Conservation (phyloP, 2,329 filamentous ascomycete genomes). For the Escovopsis sp. region DNA sequence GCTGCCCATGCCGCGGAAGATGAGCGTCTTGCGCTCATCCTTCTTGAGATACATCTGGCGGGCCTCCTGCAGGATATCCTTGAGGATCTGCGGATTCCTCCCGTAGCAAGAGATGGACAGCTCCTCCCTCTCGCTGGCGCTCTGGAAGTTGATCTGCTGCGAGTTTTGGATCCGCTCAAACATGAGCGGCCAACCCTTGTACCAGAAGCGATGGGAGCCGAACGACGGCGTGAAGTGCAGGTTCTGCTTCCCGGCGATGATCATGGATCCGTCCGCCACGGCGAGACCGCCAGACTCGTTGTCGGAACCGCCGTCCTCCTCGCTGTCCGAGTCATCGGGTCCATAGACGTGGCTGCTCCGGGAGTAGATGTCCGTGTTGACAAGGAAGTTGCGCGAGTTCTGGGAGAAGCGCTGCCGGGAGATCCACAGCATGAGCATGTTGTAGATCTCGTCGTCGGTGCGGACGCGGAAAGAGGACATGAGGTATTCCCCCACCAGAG, state of each 20-base stretch:
- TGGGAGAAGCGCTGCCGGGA: conserved; percentile 46
- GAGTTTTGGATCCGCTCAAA: conserved; percentile 38
- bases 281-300: conserved; percentile 13
- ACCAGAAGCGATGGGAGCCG: conserved; percentile 56
- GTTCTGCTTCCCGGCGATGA: conserved; percentile 27
- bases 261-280: conserved; percentile 16
- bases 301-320: conserved; percentile 28
- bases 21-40: conserved; percentile 48
- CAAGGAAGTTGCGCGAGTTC: conserved; percentile 46
- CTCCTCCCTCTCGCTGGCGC: conserved; percentile 39
- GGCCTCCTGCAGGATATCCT: conserved; percentile 46
- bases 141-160: conserved; percentile 24
- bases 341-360: conserved; percentile 34
- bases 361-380: conserved; percentile 45
- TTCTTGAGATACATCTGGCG: conserved; percentile 38
- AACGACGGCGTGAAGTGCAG: conserved; percentile 52
- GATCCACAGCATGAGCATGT: conserved; percentile 58
- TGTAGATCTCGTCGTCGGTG: conserved; percentile 58
- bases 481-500: conserved; percentile 36
- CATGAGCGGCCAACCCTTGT: conserved; percentile 40
- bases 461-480: conserved; percentile 53
- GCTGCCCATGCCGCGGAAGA: conserved; percentile 41
- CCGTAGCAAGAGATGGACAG: conserved; percentile 48
- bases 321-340: conserved; percentile 28
- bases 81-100: conserved; percentile 43